These are phyloP conservation scores for Iris pallida DNA, from an alignment of 116 monocot genomes.

Conservation along the genomic window DNA sequence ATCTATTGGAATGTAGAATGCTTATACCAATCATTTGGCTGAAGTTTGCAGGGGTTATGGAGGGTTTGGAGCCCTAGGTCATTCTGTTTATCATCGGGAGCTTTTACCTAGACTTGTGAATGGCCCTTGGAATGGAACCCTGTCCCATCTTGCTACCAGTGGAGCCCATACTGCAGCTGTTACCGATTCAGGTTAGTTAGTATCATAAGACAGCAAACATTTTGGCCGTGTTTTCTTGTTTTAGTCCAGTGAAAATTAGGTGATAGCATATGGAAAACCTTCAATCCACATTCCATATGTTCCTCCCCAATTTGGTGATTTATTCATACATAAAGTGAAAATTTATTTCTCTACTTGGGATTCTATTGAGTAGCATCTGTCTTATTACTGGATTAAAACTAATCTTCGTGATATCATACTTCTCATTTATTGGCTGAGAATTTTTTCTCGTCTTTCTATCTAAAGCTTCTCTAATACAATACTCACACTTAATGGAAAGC, in stretches of 20 bases:
- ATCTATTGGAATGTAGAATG: conserved; percentile 9
- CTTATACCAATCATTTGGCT: conserved; percentile 31
- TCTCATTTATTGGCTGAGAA: neutral
- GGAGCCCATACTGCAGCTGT: conserved; percentile 90
- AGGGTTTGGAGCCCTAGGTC: conserved; percentile 96
- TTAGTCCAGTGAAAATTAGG: neutral
- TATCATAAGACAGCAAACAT: neutral
- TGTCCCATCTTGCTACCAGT: conserved; percentile 82
- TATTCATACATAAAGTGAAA: too few relatives aligned
- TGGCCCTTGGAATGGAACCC: conserved; percentile 64
- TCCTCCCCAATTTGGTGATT: too few relatives aligned
- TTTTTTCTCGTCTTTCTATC: neutral
- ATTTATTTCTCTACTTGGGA: too few relatives aligned
- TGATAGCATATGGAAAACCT: too few relatives aligned
- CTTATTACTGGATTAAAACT: too few relatives aligned
- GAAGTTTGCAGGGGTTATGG: conserved; percentile 96
- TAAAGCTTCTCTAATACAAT: too few relatives aligned
- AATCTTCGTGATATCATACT: neutral
- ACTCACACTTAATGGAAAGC: neutral
- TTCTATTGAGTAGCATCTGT: too few relatives aligned
- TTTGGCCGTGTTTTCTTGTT: neutral
- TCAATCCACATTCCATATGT: too few relatives aligned
- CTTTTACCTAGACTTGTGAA: conserved; percentile 69
- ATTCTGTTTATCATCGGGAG: conserved; percentile 87
- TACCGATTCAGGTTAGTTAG: conserved; percentile 62